Conservation (phyloP, 805 yeast species). For the Candida ponderosae region DNA sequence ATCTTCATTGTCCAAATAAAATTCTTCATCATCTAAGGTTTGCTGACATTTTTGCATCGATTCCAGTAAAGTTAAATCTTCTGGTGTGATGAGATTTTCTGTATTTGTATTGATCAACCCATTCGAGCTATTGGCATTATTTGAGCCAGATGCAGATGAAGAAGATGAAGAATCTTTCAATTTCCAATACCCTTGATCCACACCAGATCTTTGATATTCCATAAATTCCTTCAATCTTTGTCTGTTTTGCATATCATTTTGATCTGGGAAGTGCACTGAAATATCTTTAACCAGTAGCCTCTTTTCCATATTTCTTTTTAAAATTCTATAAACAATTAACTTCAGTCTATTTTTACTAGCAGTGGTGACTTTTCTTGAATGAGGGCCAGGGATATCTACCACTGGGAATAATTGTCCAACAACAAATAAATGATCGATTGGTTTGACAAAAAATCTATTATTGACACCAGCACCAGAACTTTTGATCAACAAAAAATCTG, state of each 20-base stretch:
- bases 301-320: conserved; percentile 66
- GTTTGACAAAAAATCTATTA: conserved; percentile 60
- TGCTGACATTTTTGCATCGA: conserved; percentile 94
- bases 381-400: conserved; percentile 95
- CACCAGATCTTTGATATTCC: conserved; percentile 94
- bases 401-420: conserved; percentile 94
- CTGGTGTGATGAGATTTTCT: conserved; percentile 82
- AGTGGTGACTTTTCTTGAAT: conserved; percentile 90
- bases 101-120: background rate
- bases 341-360: conserved; percentile 85
- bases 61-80: conserved; percentile 79
- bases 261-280: conserved; percentile 90
- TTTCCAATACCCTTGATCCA: conserved; percentile 94
- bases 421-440: conserved; percentile 64
- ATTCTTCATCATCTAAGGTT: conserved; percentile 71
- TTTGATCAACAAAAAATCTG: conserved; percentile 77
- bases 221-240: conserved; percentile 93
- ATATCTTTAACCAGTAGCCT: conserved; percentile 82
- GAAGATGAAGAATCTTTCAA: conserved; percentile 68
- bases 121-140: conserved; percentile 32
- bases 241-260: conserved; percentile 94
- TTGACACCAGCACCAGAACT: conserved; percentile 72
- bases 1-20: conserved; percentile 34
- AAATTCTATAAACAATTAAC: conserved; percentile 86
- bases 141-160: no score